phyloP scores from a whole-genome alignment of 148 eudicot species.

The Vaccinium macrocarpon region DNA sequence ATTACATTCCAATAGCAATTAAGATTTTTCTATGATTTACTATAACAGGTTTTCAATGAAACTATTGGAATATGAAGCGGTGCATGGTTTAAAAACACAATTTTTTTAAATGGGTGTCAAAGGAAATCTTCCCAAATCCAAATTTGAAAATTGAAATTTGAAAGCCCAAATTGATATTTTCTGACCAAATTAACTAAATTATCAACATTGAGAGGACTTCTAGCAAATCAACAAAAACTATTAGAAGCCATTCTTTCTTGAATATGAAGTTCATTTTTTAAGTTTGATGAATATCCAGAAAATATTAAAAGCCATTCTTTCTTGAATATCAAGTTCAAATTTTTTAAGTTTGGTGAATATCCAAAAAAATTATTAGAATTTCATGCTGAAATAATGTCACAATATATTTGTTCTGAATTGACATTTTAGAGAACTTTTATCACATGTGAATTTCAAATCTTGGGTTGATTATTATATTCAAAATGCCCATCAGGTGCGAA shows the following conservation, averaged over 20 bases:
- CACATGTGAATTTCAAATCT: neutral
- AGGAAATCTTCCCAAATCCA: neutral
- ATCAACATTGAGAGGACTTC: neutral
- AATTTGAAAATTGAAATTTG: neutral
- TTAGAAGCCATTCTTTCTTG: neutral
- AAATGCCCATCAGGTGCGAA: neutral
- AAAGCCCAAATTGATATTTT: neutral
- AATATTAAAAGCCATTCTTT: too few relatives aligned
- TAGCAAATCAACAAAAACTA: neutral
- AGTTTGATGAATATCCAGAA: too few relatives aligned
- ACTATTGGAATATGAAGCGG: neutral
- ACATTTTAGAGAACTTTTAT: neutral
- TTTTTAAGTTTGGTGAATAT: neutral
- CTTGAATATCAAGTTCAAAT: neutral
- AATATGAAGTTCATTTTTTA: neutral
- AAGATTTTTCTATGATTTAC: neutral
- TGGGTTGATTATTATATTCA: neutral
- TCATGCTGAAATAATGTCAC: neutral
- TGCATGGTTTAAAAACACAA: neutral
- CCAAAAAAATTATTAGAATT: neutral
- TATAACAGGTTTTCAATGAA: neutral
- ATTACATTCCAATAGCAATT: neutral
- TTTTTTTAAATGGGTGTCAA: neutral
- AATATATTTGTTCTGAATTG: neutral
- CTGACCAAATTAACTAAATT: neutral